A percentile compares a stretch with the other conserved stretches of the same genome.
Evolutionary conservation across 192 early-diverging fungal genomes (phyloP).

Genomic region (Dimargaris verticillata): DNA sequence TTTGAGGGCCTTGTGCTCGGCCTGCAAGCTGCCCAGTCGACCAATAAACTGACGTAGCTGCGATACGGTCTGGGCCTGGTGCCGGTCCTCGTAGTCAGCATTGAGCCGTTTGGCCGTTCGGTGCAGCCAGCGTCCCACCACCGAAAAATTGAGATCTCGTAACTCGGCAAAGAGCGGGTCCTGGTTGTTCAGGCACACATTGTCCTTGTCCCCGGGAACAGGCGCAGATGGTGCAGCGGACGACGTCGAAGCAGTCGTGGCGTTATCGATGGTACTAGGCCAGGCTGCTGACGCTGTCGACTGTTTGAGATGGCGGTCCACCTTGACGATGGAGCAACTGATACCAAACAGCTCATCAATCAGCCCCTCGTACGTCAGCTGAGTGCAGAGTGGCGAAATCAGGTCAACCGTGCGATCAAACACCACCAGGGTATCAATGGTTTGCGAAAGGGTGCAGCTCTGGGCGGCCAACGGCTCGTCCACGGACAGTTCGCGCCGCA

Average conservation of each 20-base stretch:
- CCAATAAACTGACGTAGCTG: slow-evolving; percentile 89
- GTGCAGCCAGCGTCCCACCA: slow-evolving; percentile 69
- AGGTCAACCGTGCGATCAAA: slow-evolving; percentile 83
- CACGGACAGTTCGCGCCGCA: slow-evolving; percentile 62
- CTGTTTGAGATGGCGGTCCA: slow-evolving; percentile 46
- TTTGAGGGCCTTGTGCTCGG: slow-evolving; percentile 69
- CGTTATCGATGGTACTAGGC: too few relatives aligned
- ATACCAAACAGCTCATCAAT: slow-evolving; percentile 90
- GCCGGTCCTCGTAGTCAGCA: slow-evolving; percentile 72
- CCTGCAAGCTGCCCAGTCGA: slow-evolving; percentile 61
- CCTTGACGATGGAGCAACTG: slow-evolving; percentile 50
- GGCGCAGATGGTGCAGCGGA: slow-evolving; percentile 12
- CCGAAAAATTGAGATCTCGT: slow-evolving; percentile 80
- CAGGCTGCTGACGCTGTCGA: slow-evolving; percentile 9
- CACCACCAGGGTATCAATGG: slow-evolving; percentile 69
- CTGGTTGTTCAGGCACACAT: slow-evolving; percentile 59
- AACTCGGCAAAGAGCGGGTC: slow-evolving; percentile 69
- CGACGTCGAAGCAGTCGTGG: slow-evolving; percentile 14
- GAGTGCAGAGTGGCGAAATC: slow-evolving; percentile 82
- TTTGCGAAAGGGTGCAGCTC: slow-evolving; percentile 35
- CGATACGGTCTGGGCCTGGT: slow-evolving; percentile 76
- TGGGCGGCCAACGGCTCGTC: slow-evolving; percentile 29
- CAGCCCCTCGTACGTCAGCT: slow-evolving; percentile 92
- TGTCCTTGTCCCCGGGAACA: slow-evolving; percentile 40
- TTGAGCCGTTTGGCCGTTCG: slow-evolving; percentile 73